Evolutionary conservation across 306 rosid species (phyloP), one percentile per base, ranked within the genome.

Genomic region (Trifolium repens): DNA sequence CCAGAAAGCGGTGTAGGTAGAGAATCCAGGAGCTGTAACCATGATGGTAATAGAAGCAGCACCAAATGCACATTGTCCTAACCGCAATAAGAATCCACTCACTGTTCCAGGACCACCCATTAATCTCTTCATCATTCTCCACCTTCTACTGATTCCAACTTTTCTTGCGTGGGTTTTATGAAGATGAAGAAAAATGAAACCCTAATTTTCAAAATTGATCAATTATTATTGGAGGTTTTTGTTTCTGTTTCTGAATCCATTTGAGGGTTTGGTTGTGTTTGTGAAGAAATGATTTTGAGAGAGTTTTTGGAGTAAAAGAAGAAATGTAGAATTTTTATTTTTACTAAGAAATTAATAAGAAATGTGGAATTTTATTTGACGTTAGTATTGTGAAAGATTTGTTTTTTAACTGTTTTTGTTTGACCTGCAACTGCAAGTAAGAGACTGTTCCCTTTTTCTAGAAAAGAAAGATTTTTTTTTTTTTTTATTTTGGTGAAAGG

Each of bases 1-100:
- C 98, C 98, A 94, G 73, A 91, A 94, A 72, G 94, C 97, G 22
- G 98, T 90, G 85, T 75, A 90, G 78, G 79, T 63, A 32, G 94
- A 85, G 82, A 94, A 94, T 61, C 91, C 87, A 57, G 12, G 12
- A 26, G 97, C 82, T 76, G 96, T 82, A 85, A 88, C 90, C 98
- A 94, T 90, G 40, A 88, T 72, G 15, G 82, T 90, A 61, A 94
- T 91, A 46, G 98, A 88, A 64, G 90, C 85, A 39, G 90, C 84
- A 22, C 97, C 97, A 74, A 86, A 91, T 3, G 86, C 84, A 32
- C 89, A 90, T 80, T 94, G 98, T 57, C 96, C 94, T 12, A 91
- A 32, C 73, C 98, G 87, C 83, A 94, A 79, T 9, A 79, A 37
- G 22, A 90, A 75, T 32, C 97, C 98, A 66, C 88, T 90, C 49